Evolutionary conservation across 2,329 filamentous ascomycete species (phyloP), one percentile per base, ranked within the genome.

Genomic region (Niveomyces coronatus): DNA sequence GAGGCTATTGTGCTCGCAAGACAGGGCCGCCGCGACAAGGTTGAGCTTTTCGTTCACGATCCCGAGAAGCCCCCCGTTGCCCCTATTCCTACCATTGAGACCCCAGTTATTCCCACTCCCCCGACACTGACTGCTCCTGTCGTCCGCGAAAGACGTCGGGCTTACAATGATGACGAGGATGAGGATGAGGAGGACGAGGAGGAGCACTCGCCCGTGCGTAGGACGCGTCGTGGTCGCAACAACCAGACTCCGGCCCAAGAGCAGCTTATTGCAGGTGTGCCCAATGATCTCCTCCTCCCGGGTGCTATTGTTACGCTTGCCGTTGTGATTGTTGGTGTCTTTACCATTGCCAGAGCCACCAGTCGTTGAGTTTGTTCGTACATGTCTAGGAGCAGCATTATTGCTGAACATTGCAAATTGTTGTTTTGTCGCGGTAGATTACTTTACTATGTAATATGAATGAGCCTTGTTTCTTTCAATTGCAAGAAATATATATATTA

Each of bases 31-130:
- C 79, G 78, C 31, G 91, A 96, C 49, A 98, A 98, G 70, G 91
- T 98, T 15, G 91, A 98, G 53, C 72, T 98, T 13, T 96, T 94
- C 52, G 88, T 96, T 10, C 91, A 98, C 57, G 84, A 98, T 51
- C 88, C 89, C 1, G 78, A 87, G 45, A 82, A 91, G 62, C 79
- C 89, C n/a, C 84, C 88, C 0, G 71, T 87, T n/a, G 67, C 77
- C 9, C 66, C 73, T 2, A 72, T 76, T 0, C 60, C 79, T 9
- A 70, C 68, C 17, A 53, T 58, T 16, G 60, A 64, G 3, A 62
- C 68, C 17, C 52, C 62, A 1, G 49, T 55, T 3, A 47, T 64
- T 9, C 52, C 60, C 26, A 71, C 68, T 1, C 72, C 71, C 13
- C 64, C 68, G 17, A 55, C 62, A 8, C 72, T 69, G 17, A 66